Percentiles rank a stretch among this genome's conserved stretches.
Conservation (phyloP, 257 asterid genomes). For the Penstemon davidsonii region DNA sequence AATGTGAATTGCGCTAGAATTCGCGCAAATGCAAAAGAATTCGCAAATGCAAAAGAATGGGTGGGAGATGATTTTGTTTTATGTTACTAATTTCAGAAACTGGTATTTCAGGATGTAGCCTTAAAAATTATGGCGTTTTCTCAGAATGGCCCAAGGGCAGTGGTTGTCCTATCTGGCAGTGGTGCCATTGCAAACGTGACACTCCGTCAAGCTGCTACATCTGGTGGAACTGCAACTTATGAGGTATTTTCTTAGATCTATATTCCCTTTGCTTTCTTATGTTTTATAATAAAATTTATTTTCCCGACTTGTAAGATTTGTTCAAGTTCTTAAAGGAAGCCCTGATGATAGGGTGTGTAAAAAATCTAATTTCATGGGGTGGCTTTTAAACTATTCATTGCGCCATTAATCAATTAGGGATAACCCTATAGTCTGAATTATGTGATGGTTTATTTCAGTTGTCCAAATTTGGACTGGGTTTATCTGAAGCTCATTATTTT, state of each 20-base stretch:
- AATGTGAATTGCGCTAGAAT: background rate
- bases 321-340: conserved; percentile 1
- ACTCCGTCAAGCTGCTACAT: conserved; percentile 51
- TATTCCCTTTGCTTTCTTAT: background rate
- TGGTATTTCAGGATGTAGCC: conserved; percentile 58
- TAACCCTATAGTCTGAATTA: background rate
- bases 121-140: conserved; percentile 62
- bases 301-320: conserved; percentile 4
- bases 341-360: no score
- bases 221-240: conserved; percentile 65
- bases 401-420: background rate
- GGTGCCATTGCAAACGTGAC: conserved; percentile 63
- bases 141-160: conserved; percentile 53
- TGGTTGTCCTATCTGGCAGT: conserved; percentile 55
- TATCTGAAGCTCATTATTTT: background rate
- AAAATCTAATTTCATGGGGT: background rate
- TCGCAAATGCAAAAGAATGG: conserved; percentile 4
- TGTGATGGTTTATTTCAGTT: background rate
- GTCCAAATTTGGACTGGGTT: background rate
- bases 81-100: conserved; percentile 22
- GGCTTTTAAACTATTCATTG: conserved; percentile 1
- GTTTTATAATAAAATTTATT: background rate
- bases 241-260: conserved; percentile 38
- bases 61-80: conserved; percentile 7
- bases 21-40: no score